Evolutionary conservation across 768 basidiomycete species (phyloP).

Genomic region (Russula olivacea): DNA sequence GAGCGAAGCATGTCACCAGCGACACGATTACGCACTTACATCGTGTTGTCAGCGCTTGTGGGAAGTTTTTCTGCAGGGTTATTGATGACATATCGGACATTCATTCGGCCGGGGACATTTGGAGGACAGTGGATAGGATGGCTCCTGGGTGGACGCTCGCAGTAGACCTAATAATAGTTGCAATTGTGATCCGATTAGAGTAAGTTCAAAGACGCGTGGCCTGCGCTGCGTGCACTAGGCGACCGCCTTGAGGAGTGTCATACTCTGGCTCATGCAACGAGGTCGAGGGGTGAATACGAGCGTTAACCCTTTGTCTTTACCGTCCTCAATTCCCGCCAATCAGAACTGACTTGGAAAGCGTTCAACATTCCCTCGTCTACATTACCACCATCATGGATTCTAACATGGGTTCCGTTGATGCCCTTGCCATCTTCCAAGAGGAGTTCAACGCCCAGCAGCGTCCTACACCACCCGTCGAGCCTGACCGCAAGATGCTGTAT

Average conservation of each 20-base stretch:
- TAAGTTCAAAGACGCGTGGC: constrained; percentile 14
- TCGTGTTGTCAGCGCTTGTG: constrained; percentile 64
- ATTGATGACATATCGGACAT: constrained; percentile 63
- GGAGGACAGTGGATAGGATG: constrained; percentile 58
- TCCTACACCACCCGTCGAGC: constrained; percentile 34
- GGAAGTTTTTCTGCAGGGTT: constrained; percentile 71
- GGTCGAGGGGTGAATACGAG: constrained; percentile 14
- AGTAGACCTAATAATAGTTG: constrained; percentile 28
- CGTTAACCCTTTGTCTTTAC: constrained; percentile 10
- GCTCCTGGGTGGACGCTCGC: constrained; percentile 53
- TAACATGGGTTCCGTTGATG: constrained; percentile 49
- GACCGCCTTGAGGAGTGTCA: constrained; percentile 16
- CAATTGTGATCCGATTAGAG: constrained; percentile 8
- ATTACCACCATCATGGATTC: constrained; percentile 54
- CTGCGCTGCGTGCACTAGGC: constrained; percentile 12
- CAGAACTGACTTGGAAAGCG: not conserved
- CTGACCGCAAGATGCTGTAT: constrained; percentile 68
- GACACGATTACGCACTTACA: constrained; percentile 62
- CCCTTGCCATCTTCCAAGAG: constrained; percentile 33
- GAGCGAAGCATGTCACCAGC: constrained; percentile 70
- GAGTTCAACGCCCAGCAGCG: constrained; percentile 33
- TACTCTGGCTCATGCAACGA: constrained; percentile 17
- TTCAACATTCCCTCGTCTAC: constrained; percentile 2
- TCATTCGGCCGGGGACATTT: constrained; percentile 60
- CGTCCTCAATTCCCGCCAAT: constrained; percentile 1